Conservation (phyloP, 2,329 filamentous ascomycete genomes). For the Monosporascus cannonballus region DNA sequence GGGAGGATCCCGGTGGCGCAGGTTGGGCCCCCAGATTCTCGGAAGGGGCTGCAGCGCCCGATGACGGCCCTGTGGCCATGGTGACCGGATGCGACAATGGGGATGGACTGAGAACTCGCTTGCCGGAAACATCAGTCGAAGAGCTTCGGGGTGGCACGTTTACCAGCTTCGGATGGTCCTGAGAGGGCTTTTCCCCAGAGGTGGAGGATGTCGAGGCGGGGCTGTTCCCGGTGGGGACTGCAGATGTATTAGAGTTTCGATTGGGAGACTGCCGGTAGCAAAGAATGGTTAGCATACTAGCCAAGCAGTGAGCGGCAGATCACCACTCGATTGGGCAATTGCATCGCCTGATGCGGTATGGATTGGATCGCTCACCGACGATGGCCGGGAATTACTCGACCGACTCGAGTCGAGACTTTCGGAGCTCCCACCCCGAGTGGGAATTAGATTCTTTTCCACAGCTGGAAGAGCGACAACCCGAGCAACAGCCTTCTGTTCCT, state of each 20-base stretch:
- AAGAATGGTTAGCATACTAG: conserved; percentile 41
- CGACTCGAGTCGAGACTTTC: conserved; percentile 57
- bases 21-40: conserved; percentile 26
- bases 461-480: conserved; percentile 29
- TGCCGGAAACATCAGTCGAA: conserved; percentile 54
- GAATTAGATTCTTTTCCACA: conserved; percentile 24
- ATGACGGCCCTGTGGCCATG: conserved; percentile 49
- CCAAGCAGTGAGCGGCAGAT: conserved; percentile 20
- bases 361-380: conserved; percentile 52
- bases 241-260: conserved; percentile 45
- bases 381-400: conserved; percentile 54
- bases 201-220: conserved; percentile 41
- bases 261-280: conserved; percentile 48
- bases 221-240: conserved; percentile 39
- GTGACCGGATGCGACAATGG: conserved; percentile 67
- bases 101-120: conserved; percentile 62
- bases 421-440: conserved; percentile 51
- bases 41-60: conserved; percentile 32
- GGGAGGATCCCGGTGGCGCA: conserved; percentile 22
- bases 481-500: conserved; percentile 32
- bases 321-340: conserved; percentile 38
- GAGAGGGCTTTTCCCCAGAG: conserved; percentile 39
- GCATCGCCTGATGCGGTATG: conserved; percentile 12
- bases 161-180: conserved; percentile 49
- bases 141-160: conserved; percentile 58